phyloP scores from a whole-genome alignment of 1,284 basidiomycete species.

The Ceratobasidium sp. region DNA sequence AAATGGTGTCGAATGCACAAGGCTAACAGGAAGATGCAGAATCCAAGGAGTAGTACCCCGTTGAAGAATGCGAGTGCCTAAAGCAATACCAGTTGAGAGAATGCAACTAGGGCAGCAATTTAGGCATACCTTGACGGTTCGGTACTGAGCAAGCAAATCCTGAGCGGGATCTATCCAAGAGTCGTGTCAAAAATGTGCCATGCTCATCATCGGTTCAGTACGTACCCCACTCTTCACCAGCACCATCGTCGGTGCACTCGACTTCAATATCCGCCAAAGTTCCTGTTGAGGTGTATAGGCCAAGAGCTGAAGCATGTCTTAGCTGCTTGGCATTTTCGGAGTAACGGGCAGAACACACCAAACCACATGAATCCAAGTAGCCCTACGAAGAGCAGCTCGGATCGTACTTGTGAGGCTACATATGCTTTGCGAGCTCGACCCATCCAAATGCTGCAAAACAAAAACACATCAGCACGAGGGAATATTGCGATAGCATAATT shows the following conservation, averaged over 20 bases:
- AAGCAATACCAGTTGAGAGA: constrained; percentile 54
- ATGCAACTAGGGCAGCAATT: not conserved
- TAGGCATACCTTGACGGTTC: constrained; percentile 56
- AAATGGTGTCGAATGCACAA: constrained; percentile 75
- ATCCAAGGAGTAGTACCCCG: constrained; percentile 72
- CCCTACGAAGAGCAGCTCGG: constrained; percentile 76
- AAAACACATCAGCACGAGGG: constrained; percentile 2
- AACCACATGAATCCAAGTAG: constrained; percentile 83
- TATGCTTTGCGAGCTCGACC: constrained; percentile 39
- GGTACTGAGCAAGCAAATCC: constrained; percentile 85
- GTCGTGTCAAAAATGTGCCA: not conserved
- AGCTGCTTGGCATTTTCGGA: constrained; percentile 25
- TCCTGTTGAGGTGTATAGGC: constrained; percentile 76
- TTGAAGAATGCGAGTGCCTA: constrained; percentile 83
- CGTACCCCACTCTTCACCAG: constrained; percentile 53
- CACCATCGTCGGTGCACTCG: constrained; percentile 75
- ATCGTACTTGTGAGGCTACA: constrained; percentile 67
- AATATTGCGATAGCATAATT: constrained; percentile 14
- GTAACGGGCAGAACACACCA: constrained; percentile 62
- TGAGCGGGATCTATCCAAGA: constrained; percentile 69
- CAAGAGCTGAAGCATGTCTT: constrained; percentile 67
- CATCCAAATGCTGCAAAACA: constrained; percentile 42
- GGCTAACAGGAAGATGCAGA: constrained; percentile 70
- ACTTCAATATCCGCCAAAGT: constrained; percentile 81
- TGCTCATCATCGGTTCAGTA: no score